Evolutionary conservation across 345 rosid species (phyloP).

Genomic region (rapeseed (Brassica napus)): Da-Ae NC_063435.1:19677001-19677500

Average conservation of each 20-base stretch:
- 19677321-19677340: background rate
- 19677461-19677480: background rate
- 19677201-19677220: constrained; percentile 92
- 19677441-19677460: background rate
- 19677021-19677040: background rate
- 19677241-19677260: background rate
- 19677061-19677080: constrained; percentile 76
- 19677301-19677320: background rate
- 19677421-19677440: no score
- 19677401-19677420: no score
- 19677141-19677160: constrained; percentile 74
- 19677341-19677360: background rate
- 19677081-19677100: constrained; percentile 89
- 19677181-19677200: constrained; percentile 59
- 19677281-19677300: constrained; percentile 1
- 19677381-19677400: no score
- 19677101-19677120: constrained; percentile 86
- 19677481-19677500: background rate
- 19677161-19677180: constrained; percentile 42
- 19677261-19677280: constrained; percentile 15
- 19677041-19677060: background rate
- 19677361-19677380: background rate
- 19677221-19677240: constrained; percentile 54
- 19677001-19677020: background rate
- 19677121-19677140: constrained; percentile 78